Evolutionary conservation across 2,329 filamentous ascomycete species (phyloP).

Genomic region (Pyricularia sp.): DNA sequence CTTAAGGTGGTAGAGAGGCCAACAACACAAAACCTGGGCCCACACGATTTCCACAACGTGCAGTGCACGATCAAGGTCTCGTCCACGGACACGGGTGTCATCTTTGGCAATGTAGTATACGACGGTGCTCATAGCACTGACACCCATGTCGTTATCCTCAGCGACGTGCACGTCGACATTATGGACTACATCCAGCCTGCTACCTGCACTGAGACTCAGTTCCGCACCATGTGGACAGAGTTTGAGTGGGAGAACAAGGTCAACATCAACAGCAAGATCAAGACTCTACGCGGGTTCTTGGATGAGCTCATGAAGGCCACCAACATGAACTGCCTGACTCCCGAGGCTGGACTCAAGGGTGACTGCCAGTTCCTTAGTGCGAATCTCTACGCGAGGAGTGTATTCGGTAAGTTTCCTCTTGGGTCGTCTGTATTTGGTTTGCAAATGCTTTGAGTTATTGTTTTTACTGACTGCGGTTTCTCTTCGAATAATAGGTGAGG

Average conservation of each 20-base stretch:
- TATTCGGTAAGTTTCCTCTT: slow-evolving; percentile 68
- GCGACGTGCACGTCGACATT: slow-evolving; percentile 96
- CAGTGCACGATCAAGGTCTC: slow-evolving; percentile 98
- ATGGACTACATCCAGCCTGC: slow-evolving; percentile 99
- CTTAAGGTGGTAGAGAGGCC: slow-evolving; percentile 95
- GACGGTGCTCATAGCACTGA: slow-evolving; percentile 86
- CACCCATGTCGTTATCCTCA: slow-evolving; percentile 93
- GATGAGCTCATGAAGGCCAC: slow-evolving; percentile 93
- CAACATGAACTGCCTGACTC: slow-evolving; percentile 96
- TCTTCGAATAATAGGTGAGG: slow-evolving; percentile 57
- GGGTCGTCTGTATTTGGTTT: neutral
- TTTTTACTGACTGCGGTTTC: neutral
- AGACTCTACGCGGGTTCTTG: slow-evolving; percentile 81
- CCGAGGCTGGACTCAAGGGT: slow-evolving; percentile 89
- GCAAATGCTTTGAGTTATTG: slow-evolving; percentile 13
- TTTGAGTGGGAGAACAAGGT: slow-evolving; percentile 99
- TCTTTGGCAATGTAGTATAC: slow-evolving; percentile 97
- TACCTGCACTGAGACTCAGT: slow-evolving; percentile 92
- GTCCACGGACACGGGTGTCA: slow-evolving; percentile 94
- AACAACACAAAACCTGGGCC: slow-evolving; percentile 87
- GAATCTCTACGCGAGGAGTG: slow-evolving; percentile 89
- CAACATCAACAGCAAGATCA: slow-evolving; percentile 97
- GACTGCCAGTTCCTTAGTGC: slow-evolving; percentile 97
- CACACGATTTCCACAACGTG: slow-evolving; percentile 95
- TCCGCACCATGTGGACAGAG: slow-evolving; percentile 99